Evolutionary conservation across 2,329 filamentous ascomycete species (phyloP).

Genomic region (Monosporascus ibericus): DNA sequence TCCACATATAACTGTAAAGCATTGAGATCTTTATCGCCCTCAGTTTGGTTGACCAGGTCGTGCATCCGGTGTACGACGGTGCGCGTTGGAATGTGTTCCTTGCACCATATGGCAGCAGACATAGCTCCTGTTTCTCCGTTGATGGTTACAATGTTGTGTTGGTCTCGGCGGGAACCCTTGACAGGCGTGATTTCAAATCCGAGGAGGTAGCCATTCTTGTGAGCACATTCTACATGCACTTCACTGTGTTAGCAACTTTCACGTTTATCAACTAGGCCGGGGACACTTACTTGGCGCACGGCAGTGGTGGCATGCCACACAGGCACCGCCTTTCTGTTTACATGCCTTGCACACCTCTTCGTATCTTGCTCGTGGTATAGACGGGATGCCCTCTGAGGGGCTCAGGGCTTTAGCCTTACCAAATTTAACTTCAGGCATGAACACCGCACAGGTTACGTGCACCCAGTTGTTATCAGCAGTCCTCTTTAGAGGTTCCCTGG

Average conservation of each 20-base stretch:
- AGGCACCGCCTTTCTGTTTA: constrained; percentile 69
- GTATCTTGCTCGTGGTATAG: constrained; percentile 67
- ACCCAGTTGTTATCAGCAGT: constrained; percentile 98
- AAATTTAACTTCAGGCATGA: constrained; percentile 89
- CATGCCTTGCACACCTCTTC: constrained; percentile 80
- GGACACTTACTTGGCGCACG: constrained; percentile 39
- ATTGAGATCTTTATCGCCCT: constrained; percentile 48
- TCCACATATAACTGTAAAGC: constrained; percentile 82
- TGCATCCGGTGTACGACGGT: constrained; percentile 71
- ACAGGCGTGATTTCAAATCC: constrained; percentile 88
- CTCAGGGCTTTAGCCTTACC: constrained; percentile 76
- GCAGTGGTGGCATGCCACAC: constrained; percentile 75
- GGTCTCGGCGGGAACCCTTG: constrained; percentile 81
- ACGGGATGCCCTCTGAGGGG: constrained; percentile 83
- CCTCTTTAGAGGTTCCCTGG: constrained; percentile 85
- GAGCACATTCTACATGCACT: constrained; percentile 88
- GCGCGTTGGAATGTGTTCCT: constrained; percentile 72
- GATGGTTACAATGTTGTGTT: constrained; percentile 71
- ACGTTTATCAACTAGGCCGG: not conserved
- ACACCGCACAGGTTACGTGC: constrained; percentile 87
- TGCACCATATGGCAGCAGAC: constrained; percentile 85
- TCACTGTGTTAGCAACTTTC: constrained; percentile 25
- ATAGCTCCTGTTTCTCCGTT: constrained; percentile 77
- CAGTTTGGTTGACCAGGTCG: constrained; percentile 59
- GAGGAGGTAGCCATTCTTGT: constrained; percentile 72